phyloP scores from a whole-genome alignment of 805 yeast species.

The Sungouiella thailandica region DNA sequence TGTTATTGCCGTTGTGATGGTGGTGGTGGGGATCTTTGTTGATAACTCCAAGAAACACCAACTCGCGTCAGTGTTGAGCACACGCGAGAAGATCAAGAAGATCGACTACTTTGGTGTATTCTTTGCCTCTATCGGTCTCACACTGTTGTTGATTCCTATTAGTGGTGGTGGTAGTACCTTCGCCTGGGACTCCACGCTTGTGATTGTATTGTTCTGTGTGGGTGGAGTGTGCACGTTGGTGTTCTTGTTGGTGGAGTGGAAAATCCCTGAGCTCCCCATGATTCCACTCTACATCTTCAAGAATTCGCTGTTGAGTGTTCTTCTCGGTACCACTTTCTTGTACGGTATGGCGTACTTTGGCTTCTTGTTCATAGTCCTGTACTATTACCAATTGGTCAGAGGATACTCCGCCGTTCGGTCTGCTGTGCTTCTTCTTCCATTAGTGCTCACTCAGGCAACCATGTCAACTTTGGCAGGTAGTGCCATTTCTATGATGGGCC shows the following conservation, averaged over 20 bases:
- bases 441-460: slow-evolving; percentile 34
- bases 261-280: slow-evolving; percentile 47
- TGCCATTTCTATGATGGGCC: slow-evolving; percentile 39
- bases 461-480: slow-evolving; percentile 42
- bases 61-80: slow-evolving; percentile 23
- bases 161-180: slow-evolving; percentile 59
- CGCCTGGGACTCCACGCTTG: slow-evolving; percentile 45
- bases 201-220: slow-evolving; percentile 30
- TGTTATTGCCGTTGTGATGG: slow-evolving; percentile 26
- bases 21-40: slow-evolving; percentile 29
- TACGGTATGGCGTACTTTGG: slow-evolving; percentile 48
- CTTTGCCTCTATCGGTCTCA: slow-evolving; percentile 43
- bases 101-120: slow-evolving; percentile 53
- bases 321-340: slow-evolving; percentile 32
- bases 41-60: slow-evolving; percentile 27
- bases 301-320: slow-evolving; percentile 27
- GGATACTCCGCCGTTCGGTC: slow-evolving; percentile 35
- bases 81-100: slow-evolving; percentile 33
- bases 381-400: slow-evolving; percentile 43
- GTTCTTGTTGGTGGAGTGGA: slow-evolving; percentile 49
- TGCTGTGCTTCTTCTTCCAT: slow-evolving; percentile 39
- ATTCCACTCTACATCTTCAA: slow-evolving; percentile 45
- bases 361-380: slow-evolving; percentile 44
- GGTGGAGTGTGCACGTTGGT: slow-evolving; percentile 31
- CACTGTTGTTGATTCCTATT: slow-evolving; percentile 50